Percentiles rank a stretch among this genome's conserved stretches.
These are phyloP conservation scores for Aspergillus aculeatinus DNA, from an alignment of 2,329 filamentous ascomycete species.

Conservation along the genomic window DNA sequence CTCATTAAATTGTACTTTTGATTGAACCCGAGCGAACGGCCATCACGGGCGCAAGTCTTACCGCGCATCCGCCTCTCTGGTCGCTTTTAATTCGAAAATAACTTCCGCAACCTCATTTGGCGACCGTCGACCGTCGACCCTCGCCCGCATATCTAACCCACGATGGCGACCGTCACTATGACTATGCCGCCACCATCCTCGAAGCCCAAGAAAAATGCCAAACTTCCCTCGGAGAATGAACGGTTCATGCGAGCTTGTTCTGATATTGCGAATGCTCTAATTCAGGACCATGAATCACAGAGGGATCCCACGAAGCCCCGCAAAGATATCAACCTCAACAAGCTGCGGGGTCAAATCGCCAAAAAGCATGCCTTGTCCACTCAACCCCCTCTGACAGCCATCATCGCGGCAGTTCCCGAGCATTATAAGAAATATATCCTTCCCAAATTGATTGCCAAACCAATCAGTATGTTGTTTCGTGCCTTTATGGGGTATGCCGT, in stretches of 20 bases:
- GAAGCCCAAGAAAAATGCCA: slow-evolving; percentile 66
- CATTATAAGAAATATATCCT: slow-evolving; percentile 99
- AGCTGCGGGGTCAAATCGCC: slow-evolving; percentile 77
- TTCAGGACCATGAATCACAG: slow-evolving; percentile 86
- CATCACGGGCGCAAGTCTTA: no score
- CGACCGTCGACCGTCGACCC: slow-evolving; percentile 2
- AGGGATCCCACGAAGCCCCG: slow-evolving; percentile 70
- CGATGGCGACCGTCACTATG: slow-evolving; percentile 64
- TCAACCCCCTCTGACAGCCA: slow-evolving; percentile 89
- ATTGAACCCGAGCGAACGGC: no score
- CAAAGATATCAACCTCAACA: slow-evolving; percentile 91
- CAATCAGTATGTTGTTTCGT: slow-evolving; percentile 65
- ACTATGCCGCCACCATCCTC: slow-evolving; percentile 55
- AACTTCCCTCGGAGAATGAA: slow-evolving; percentile 88
- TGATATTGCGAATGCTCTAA: slow-evolving; percentile 88
- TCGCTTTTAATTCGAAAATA: neutral
- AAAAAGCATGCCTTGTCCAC: slow-evolving; percentile 89
- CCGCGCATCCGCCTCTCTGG: neutral
- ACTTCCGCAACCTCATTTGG: neutral
- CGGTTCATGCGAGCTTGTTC: slow-evolving; percentile 91
- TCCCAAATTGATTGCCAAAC: slow-evolving; percentile 94
- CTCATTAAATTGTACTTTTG: no score
- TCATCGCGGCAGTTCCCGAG: slow-evolving; percentile 97
- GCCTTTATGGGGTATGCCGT: neutral
- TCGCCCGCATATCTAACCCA: slow-evolving; percentile 13